phyloP scores from a whole-genome alignment of 2,329 filamentous ascomycete species.

The Torrubiellomyces zombiae region DNA sequence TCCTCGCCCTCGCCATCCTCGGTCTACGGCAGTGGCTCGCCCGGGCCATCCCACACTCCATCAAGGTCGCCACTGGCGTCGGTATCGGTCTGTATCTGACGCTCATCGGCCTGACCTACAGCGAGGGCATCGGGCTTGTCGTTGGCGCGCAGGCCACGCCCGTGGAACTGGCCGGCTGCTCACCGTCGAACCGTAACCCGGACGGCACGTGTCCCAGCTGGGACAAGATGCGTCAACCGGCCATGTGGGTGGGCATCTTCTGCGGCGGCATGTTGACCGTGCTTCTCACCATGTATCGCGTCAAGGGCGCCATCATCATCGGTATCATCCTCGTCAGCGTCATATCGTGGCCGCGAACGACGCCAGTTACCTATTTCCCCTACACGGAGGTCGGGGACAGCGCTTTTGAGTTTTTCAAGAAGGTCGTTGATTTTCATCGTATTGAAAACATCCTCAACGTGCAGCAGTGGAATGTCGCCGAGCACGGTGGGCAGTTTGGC shows the following conservation, averaged over 20 bases:
- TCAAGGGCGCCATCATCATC: constrained; percentile 74
- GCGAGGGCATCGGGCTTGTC: constrained; percentile 65
- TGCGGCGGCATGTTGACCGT: constrained; percentile 68
- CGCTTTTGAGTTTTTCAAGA: constrained; percentile 72
- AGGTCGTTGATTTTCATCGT: constrained; percentile 70
- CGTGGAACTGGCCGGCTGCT: constrained; percentile 58
- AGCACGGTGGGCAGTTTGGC: constrained; percentile 59
- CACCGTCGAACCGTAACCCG: constrained; percentile 20
- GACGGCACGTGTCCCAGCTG: constrained; percentile 42
- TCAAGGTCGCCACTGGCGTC: constrained; percentile 74
- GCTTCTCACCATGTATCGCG: constrained; percentile 66
- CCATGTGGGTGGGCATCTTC: constrained; percentile 82
- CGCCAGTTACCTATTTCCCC: constrained; percentile 67
- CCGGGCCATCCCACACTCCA: constrained; percentile 63
- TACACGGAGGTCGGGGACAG: constrained; percentile 51
- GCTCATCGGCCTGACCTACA: constrained; percentile 61
- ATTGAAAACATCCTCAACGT: constrained; percentile 54
- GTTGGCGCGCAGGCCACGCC: constrained; percentile 53
- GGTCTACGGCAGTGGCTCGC: constrained; percentile 82
- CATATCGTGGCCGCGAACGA: constrained; percentile 72
- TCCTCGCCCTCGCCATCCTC: constrained; percentile 61
- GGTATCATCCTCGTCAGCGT: constrained; percentile 74
- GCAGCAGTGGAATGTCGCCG: constrained; percentile 55
- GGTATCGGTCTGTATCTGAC: constrained; percentile 75
- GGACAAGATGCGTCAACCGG: constrained; percentile 66